phyloP scores from a whole-genome alignment of 331 rosid genomes.

The Acacia pycnantha region DNA sequence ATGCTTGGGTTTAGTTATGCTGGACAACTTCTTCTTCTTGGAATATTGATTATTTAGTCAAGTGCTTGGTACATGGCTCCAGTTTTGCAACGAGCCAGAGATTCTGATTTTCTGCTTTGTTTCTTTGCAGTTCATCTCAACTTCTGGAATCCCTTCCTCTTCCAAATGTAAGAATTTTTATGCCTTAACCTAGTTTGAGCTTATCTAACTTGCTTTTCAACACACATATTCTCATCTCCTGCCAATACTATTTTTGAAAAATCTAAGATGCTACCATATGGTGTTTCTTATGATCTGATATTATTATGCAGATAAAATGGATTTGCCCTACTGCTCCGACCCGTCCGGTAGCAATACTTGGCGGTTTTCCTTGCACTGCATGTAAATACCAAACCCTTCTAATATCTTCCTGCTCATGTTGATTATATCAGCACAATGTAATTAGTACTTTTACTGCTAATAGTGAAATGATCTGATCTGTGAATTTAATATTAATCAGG shows the following conservation, averaged over 20 bases:
- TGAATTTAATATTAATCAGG: constrained; percentile 48
- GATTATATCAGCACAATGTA: neutral
- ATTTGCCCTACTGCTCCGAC: constrained; percentile 99
- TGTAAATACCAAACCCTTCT: constrained; percentile 51
- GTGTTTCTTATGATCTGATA: constrained; percentile 24
- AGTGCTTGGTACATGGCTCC: neutral
- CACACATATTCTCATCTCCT: constrained; percentile 14
- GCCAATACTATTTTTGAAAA: neutral
- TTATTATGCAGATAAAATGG: constrained; percentile 81
- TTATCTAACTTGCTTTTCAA: constrained; percentile 25
- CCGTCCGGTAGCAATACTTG: constrained; percentile 86
- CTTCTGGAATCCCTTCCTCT: constrained; percentile 87
- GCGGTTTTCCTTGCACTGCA: constrained; percentile 98
- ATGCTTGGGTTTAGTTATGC: constrained; percentile 29
- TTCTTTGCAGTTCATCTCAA: constrained; percentile 85
- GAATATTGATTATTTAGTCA: neutral
- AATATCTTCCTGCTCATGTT: neutral
- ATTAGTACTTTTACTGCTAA: neutral
- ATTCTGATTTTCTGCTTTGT: constrained; percentile 41
- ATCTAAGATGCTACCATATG: neutral
- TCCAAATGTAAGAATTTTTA: constrained; percentile 67
- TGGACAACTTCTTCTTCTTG: neutral
- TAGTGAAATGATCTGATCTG: constrained; percentile 18
- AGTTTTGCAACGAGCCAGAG: constrained; percentile 4
- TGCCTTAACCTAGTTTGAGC: constrained; percentile 28